These are phyloP conservation scores for Aspergillus viridinutans DNA, from an alignment of 2,329 filamentous ascomycete species.

Conservation along the genomic window DNA sequence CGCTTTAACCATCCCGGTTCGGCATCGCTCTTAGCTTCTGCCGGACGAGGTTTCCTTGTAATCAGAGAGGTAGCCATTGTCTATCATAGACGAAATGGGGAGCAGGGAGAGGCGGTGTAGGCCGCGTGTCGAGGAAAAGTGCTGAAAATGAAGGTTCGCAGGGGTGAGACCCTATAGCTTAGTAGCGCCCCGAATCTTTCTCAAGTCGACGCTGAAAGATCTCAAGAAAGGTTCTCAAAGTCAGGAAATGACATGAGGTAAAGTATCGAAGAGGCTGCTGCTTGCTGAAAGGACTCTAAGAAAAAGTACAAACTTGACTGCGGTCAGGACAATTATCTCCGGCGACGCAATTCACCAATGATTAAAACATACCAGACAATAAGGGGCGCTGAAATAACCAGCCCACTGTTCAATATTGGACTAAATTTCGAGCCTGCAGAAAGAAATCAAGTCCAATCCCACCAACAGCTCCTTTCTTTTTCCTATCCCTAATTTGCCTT, in stretches of 20 bases:
- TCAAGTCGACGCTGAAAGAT: neutral
- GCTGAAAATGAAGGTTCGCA: constrained; percentile 24
- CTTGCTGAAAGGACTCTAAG: neutral
- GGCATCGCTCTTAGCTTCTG: constrained; percentile 41
- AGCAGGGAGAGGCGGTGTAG: constrained; percentile 17
- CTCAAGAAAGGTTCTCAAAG: neutral
- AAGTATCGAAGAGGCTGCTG: neutral
- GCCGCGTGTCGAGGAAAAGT: constrained; percentile 15
- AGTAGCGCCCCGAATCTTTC: constrained; percentile 11
- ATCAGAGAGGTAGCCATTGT: constrained; percentile 52
- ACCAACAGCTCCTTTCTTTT: neutral
- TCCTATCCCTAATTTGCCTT: neutral
- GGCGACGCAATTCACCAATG: neutral
- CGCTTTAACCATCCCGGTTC: constrained; percentile 57
- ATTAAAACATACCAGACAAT: neutral
- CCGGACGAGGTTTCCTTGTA: constrained; percentile 49
- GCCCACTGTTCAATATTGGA: neutral
- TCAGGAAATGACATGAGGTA: neutral
- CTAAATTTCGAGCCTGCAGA: neutral
- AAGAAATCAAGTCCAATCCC: neutral
- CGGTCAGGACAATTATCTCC: neutral
- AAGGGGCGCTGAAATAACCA: neutral
- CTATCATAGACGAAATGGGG: constrained; percentile 6
- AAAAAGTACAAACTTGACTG: neutral
- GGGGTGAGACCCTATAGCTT: constrained; percentile 22